These are phyloP conservation scores for Pythium graminicola DNA, from an alignment of 352 stramenopile species.

Conservation along the genomic window DNA sequence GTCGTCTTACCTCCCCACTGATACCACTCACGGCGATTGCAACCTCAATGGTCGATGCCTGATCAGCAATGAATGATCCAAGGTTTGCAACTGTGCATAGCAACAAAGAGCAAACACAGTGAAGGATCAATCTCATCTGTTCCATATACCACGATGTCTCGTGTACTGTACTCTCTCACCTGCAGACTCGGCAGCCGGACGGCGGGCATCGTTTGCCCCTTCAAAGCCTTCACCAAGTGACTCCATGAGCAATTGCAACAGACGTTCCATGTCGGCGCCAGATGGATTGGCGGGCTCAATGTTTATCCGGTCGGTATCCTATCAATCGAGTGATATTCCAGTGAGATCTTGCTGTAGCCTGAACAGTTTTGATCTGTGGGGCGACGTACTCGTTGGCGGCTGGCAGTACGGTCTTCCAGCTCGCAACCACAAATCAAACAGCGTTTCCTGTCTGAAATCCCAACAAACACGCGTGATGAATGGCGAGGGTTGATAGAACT, in stretches of 20 bases:
- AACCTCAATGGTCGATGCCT: conserved; percentile 68
- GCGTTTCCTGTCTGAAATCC: conserved; percentile 42
- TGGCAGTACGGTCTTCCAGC: conserved; percentile 26
- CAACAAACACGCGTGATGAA: neutral
- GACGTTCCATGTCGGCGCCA: conserved; percentile 6
- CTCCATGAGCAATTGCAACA: conserved; percentile 16
- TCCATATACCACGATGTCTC: neutral
- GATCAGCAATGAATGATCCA: conserved; percentile 57
- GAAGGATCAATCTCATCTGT: no score
- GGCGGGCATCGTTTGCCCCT: conserved; percentile 13
- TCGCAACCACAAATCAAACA: conserved; percentile 64
- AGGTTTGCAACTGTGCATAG: conserved; percentile 39
- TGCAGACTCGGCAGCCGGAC: conserved; percentile 16
- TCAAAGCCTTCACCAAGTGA: conserved; percentile 13
- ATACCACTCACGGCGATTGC: conserved; percentile 54
- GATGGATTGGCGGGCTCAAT: neutral
- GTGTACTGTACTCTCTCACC: conserved; percentile 6
- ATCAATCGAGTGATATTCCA: neutral
- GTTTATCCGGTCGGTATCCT: neutral
- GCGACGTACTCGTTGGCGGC: conserved; percentile 8
- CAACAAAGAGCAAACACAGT: no score
- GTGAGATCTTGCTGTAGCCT: no score
- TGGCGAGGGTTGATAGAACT: neutral
- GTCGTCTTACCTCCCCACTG: conserved; percentile 51
- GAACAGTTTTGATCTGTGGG: no score